Base-by-base conservation (phyloP, 2,329 filamentous ascomycete genomes). In the Paradendryphiella salina region DNA sequence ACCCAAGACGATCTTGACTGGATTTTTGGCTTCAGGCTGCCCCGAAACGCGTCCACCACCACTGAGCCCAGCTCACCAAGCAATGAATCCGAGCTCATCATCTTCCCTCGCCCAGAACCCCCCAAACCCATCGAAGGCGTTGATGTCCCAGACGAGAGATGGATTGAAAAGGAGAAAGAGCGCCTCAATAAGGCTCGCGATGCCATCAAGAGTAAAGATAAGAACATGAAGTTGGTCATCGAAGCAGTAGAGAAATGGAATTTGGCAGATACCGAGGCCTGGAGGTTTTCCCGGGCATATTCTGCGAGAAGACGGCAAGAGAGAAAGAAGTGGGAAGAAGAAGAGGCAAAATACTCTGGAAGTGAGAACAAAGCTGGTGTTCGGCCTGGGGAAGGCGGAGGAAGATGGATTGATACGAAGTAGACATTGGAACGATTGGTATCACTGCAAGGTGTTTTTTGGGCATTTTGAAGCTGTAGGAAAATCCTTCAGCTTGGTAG, bases 21-120 rank as follows among this genome's bases (percentile, higher is more conserved):
- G 90, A 82, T 87, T 60, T 90, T 97, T 69, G 94, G 93, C 46
- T 97, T 97, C 73, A 78, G 80, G 11, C 80, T 96, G 8, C 89
- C 92, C 1, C 79, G 80, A 38, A 74, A 78, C 15, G 75, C 77
- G 9, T 77, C 81, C 3, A 73, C 79, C 33, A 76, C 79, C 21
- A 81, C 79, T 38, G 80, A 81, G 54, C 82, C 81, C 11, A 76
- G 80, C 59, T 81, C 83, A 1, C 82, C 84, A 0, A 79, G 83
- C 5, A 81, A 83, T 0, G 80, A 81, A 1, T 81, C 83, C 1
- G 81, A 86, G 63, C 77, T 80, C 36, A 67, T 64, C 51, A 50
- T 70, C 23, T 71, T 67, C 43, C 69, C 69, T 1, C 76, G 80
- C 48, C 80, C 81, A 4, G 66, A 49, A 56, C 73, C 62, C 42